Conservation (phyloP, 495 filamentous ascomycete genomes). For the Pyrenopolyporus hunteri region DNA sequence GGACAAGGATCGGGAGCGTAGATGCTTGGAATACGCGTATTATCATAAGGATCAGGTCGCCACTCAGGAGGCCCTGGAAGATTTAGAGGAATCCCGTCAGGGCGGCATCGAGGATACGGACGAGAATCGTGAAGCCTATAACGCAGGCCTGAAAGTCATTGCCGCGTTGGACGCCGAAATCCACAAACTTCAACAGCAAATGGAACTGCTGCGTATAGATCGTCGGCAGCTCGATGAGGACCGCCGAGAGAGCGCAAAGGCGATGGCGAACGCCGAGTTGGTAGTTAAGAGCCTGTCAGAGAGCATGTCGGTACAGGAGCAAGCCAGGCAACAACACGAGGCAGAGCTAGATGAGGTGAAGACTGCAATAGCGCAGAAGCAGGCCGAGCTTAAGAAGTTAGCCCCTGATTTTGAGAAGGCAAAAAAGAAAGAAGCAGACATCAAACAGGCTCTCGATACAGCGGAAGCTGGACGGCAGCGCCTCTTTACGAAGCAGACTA, state of each 20-base stretch:
- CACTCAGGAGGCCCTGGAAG: slow-evolving; percentile 76
- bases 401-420: slow-evolving; percentile 75
- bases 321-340: slow-evolving; percentile 70
- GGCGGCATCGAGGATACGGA: slow-evolving; percentile 83
- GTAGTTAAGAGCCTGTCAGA: slow-evolving; percentile 80
- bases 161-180: slow-evolving; percentile 77
- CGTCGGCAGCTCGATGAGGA: slow-evolving; percentile 89
- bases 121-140: slow-evolving; percentile 76
- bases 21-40: slow-evolving; percentile 93
- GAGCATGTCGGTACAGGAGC: slow-evolving; percentile 78
- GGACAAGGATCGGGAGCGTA: slow-evolving; percentile 90
- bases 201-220: slow-evolving; percentile 87
- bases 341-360: slow-evolving; percentile 75
- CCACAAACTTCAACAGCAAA: slow-evolving; percentile 75
- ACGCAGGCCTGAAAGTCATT: slow-evolving; percentile 81
- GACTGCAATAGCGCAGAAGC: slow-evolving; percentile 73
- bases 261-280: slow-evolving; percentile 82
- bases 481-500: slow-evolving; percentile 91
- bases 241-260: slow-evolving; percentile 75
- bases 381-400: slow-evolving; percentile 74
- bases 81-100: slow-evolving; percentile 80
- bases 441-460: slow-evolving; percentile 72
- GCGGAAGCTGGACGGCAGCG: slow-evolving; percentile 78
- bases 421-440: slow-evolving; percentile 71
- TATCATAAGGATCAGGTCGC: slow-evolving; percentile 86